Evolutionary conservation across 1,139 yeast genomes (phyloP), one percentile per base, ranked within the genome.

Genomic region (Scheffersomyces lignicola): DNA sequence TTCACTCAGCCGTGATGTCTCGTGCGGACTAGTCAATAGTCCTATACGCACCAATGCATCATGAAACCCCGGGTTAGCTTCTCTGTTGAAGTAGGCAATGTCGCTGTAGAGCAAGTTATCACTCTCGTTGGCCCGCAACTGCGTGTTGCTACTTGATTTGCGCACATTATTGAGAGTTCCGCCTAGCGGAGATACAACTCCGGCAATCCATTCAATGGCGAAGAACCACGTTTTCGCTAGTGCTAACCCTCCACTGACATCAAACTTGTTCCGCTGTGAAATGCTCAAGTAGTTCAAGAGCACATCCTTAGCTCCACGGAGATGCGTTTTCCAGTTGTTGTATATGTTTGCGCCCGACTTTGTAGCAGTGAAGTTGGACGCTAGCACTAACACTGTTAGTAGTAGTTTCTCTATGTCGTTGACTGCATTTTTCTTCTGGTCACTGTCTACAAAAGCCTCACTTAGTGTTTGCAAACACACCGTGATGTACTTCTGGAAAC

Each of bases 171-270:
- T 49, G 24, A 61, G 42, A 2, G 69, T 55, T 0, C 69, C 67
- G 2, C 73, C 72, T 13, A 49, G 38, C 2, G 60, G 49, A 2
- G 65, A 52, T 36, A 56, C 49, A 21, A 65, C 44, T 9, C 63
- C 60, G 1, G 73, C 73, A 13, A 64, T 39, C 5, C 64, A 46
- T 39, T 69, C 75, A 30, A 69, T 60, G 9, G 73, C 69, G 42
- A 64, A 66, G 41, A 66, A 69, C 75, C 74, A 69, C n/a, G 60
- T 59, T 38, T 64, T 62, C 1, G 74, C 73, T 7, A 69, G 49
- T 1, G 74, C 71, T n/a, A 68, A 45, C 2, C 73, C 75, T n/a
- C 59, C 53, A 11, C 63, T 53, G 29, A 60, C 47, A 29, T 43
- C 35, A 11, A 37, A 35, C 18, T 30, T 44, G 47, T 29, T 38